Base-by-base conservation (phyloP, 2,329 filamentous ascomycete genomes). In the Hypoxylon sp. region DNA sequence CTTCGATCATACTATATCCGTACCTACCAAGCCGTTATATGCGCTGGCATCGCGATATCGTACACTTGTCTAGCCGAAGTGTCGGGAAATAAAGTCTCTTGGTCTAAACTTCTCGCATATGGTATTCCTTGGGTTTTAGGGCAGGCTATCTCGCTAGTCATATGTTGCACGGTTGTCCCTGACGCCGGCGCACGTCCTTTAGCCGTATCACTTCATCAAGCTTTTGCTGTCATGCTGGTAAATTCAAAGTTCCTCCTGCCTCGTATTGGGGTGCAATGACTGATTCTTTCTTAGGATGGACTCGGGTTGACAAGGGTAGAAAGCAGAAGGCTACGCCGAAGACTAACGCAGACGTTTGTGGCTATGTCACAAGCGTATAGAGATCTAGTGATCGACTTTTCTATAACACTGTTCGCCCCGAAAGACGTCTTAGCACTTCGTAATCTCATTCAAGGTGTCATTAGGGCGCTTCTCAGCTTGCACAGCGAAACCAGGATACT, bases 341-440 rank as follows among this genome's bases (percentile, higher is more conserved):
- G 80, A 36, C 75, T 89, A 16, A 80, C 82, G 3, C 81, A 80
- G 64, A 80, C 82, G 0, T 87, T 87, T 61, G 84, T 88, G 62
- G 81, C 85, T 60, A 78, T 88, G 56, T 87, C 86, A 12, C 79
- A 85, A 65, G 83, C 82, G 1, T 82, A 85, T 63, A 80, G 86
- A 72, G 86, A 89, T 68, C 80, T 88, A 62, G 80, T 80, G 11
- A 80, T 87, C 54, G 86, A 88, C 56, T 79, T 87, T n/a, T 84
- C 85, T 1, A 75, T 87, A 3, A 86, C 84, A 1, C 79, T 82
- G 0, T 85, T 87, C 61, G 76, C 75, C 9, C 84, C 85, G 1
- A 75, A 78, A 9, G 85, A 88, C 70, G 78, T 86, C 18, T 75
- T 77, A 36, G 75, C 78, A 4, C 75, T 88, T 28, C 81, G 86